Evolutionary conservation across 176 grass and related monocot genomes (phyloP), one percentile per base, ranked within the genome.

Genomic region (Avena eriantha): DNA sequence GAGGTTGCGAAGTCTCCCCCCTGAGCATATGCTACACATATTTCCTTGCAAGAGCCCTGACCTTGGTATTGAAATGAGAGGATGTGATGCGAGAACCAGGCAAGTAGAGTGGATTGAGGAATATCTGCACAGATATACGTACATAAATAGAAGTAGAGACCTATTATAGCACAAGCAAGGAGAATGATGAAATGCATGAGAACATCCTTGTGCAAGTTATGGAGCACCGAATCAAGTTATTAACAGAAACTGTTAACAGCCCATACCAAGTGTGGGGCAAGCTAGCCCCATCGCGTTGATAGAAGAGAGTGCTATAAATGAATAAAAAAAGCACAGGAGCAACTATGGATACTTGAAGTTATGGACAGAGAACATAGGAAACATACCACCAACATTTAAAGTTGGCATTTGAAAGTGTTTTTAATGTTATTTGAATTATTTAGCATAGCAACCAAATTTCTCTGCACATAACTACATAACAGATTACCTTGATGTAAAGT

Each of bases 401-500:
- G 14, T 29, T 58, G 60, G 18, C 1, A 41, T 15, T 58, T 82
- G 35, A 31, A 50, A 0, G 14, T 26, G 14, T 51, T 48, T 73
- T 45, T 21, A 5, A 5, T 26, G 49, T 17, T 26, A 75, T 31
- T 17, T 75, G 22, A 75, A 63, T 23, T 22, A 46, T 31, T 53
- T 43, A 84, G 81, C 36, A 85, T 46, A 50, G 43, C 10, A 89
- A 85, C 33, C 71, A 55, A 76, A 45, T 77, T 14, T 67, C 67
- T 22, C 39, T 48, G 21, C 6, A 14, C 29, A 80, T 34, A 54
- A 39, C 19, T 70, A 5, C 9, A 50, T n/a, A 69, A 31, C 12
- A 69, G 7, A 31, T 90, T 90, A 98, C 92, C 94, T 94, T 96
- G 63, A 98, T 82, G 80, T 98, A 94, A 69, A 96, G 89, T 64